phyloP scores from a whole-genome alignment of 495 filamentous ascomycete species.

The Parathielavia hyrcaniae region DNA sequence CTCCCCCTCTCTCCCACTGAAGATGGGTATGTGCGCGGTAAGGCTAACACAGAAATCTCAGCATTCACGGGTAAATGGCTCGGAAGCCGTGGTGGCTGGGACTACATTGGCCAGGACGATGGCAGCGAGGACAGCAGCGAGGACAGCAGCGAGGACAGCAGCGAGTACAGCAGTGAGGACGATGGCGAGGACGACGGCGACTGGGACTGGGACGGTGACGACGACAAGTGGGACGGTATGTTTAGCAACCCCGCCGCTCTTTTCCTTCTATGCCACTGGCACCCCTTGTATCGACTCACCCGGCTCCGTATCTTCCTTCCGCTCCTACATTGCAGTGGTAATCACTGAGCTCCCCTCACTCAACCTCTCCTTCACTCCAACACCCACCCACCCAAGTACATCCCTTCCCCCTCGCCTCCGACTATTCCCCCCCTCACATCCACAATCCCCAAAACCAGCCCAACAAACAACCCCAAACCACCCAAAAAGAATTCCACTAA shows the following conservation, averaged over 20 bases:
- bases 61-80: conserved; percentile 34
- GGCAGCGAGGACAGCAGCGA: background rate
- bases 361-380: too few relatives aligned
- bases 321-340: too few relatives aligned
- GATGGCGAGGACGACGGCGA: conserved; percentile 13
- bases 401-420: too few relatives aligned
- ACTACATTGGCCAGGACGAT: too few relatives aligned
- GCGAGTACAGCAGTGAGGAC: too few relatives aligned
- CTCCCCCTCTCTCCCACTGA: background rate
- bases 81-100: conserved; percentile 3
- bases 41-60: background rate
- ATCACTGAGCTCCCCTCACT: too few relatives aligned
- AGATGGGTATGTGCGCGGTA: too few relatives aligned
- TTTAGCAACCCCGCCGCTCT: background rate
- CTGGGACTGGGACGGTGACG: conserved; percentile 11
- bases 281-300: background rate
- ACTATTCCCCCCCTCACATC: too few relatives aligned
- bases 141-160: conserved; percentile 8
- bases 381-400: too few relatives aligned
- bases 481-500: background rate
- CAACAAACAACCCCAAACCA: background rate
- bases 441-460: background rate
- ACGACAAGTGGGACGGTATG: background rate
- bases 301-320: background rate
- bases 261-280: background rate